Evolutionary conservation across 495 filamentous ascomycete genomes (phyloP).

Genomic region (Aspergillus sclerotioniger): DNA sequence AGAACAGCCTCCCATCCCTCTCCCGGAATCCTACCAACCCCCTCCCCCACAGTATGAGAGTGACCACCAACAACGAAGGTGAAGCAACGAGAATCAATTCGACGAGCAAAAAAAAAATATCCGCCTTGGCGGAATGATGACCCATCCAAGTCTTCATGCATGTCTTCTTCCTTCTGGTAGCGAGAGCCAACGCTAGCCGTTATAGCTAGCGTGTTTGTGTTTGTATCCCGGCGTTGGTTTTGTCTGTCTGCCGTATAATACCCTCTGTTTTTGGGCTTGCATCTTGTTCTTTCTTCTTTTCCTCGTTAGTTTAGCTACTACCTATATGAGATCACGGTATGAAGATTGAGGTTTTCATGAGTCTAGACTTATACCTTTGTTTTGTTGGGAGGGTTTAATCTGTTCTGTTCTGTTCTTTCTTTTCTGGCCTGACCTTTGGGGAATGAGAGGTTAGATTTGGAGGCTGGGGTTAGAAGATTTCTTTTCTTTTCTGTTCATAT

Average conservation of each 20-base stretch:
- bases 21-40: constrained; percentile 35
- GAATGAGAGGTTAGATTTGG: too few species aligned
- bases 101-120: background rate
- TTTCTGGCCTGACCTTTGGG: too few species aligned
- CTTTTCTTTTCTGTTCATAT: background rate
- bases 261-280: constrained; percentile 4
- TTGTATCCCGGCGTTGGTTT: constrained; percentile 2
- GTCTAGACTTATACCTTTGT: background rate
- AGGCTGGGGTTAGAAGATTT: too few species aligned
- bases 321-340: constrained; percentile 3
- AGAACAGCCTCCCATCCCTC: constrained; percentile 37
- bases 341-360: constrained; percentile 1
- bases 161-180: too few species aligned
- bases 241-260: constrained; percentile 3
- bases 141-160: constrained; percentile 14
- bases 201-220: background rate
- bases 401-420: constrained; percentile 5
- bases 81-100: constrained; percentile 1
- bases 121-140: background rate
- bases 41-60: constrained; percentile 30
- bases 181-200: too few species aligned
- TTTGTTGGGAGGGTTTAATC: background rate
- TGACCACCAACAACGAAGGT: constrained; percentile 22
- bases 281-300: background rate
- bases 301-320: background rate